Evolutionary conservation across 1,284 basidiomycete genomes (phyloP), one percentile per base, ranked within the genome.

Genomic region (Ceratobasidium sp.): DNA sequence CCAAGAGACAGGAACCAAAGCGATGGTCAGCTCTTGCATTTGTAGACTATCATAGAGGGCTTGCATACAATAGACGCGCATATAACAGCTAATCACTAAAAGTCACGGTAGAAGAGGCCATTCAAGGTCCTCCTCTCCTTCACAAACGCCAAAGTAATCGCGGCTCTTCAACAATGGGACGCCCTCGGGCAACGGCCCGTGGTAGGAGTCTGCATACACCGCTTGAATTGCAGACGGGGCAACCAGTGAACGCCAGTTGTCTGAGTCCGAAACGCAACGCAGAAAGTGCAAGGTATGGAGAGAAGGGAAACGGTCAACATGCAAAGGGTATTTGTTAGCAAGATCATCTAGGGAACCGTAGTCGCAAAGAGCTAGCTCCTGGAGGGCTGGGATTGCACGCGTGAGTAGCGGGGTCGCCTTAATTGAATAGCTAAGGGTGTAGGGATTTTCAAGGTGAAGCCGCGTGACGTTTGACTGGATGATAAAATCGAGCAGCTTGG

Each of bases 41-140:
- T n/a, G n/a, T n/a, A n/a, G n/a, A n/a, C n/a, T n/a, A n/a, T n/a
- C n/a, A n/a, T n/a, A n/a, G n/a, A n/a, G n/a, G n/a, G n/a, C n/a
- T n/a, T n/a, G n/a, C n/a, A n/a, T n/a, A n/a, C n/a, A n/a, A n/a
- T n/a, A n/a, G n/a, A n/a, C n/a, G n/a, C n/a, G n/a, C n/a, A n/a
- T n/a, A n/a, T n/a, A n/a, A n/a, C n/a, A n/a, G n/a, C n/a, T n/a
- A n/a, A n/a, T n/a, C n/a, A n/a, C n/a, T n/a, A n/a, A n/a, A n/a
- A n/a, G n/a, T n/a, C n/a, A n/a, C n/a, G n/a, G n/a, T n/a, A n/a
- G n/a, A 40, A 62, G 20, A 7, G 59, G 59, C 59, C 59, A 62
- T 62, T 62, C 59, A 17, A 62, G 59, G 20, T 62, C 59, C 2
- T 38, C 59, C 20, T 62, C 59, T 15, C 59, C 59, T 3, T 40